phyloP scores from a whole-genome alignment of 2,329 filamentous ascomycete species.

The Exophiala phaeomuriformis region DNA sequence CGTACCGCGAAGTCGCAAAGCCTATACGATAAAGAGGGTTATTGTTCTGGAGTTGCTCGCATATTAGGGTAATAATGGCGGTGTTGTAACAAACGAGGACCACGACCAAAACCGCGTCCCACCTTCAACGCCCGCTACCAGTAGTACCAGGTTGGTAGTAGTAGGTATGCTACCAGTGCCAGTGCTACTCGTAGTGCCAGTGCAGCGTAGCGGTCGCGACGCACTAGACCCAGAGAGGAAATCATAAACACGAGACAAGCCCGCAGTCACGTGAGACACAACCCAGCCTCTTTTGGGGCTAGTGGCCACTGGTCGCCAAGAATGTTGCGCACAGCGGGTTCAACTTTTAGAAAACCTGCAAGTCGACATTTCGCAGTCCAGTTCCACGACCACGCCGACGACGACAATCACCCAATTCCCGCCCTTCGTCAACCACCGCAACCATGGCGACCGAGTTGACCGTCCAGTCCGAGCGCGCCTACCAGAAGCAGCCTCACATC shows the following conservation, averaged over 20 bases:
- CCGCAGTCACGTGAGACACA: slow-evolving; percentile 5
- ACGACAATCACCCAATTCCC: slow-evolving; percentile 29
- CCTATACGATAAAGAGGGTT: neutral
- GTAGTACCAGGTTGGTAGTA: slow-evolving; percentile 1
- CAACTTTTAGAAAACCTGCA: slow-evolving; percentile 4
- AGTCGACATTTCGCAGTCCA: slow-evolving; percentile 26
- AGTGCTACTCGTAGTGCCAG: no score
- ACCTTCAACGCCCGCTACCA: neutral
- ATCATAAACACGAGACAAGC: slow-evolving; percentile 13
- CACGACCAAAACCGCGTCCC: slow-evolving; percentile 13
- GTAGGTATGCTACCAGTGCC: neutral
- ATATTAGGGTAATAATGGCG: slow-evolving; percentile 3
- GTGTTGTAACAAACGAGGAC: slow-evolving; percentile 7
- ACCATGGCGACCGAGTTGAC: slow-evolving; percentile 97
- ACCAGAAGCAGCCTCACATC: slow-evolving; percentile 99
- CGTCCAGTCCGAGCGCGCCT: slow-evolving; percentile 99
- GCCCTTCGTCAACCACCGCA: slow-evolving; percentile 38
- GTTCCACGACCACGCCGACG: slow-evolving; percentile 8
- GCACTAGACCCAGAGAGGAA: neutral
- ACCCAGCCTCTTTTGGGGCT: neutral
- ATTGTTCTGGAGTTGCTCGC: slow-evolving; percentile 4
- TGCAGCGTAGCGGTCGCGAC: neutral
- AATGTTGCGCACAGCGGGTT: slow-evolving; percentile 4
- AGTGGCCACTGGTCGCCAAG: slow-evolving; percentile 5
- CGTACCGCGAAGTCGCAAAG: slow-evolving; percentile 1